Evolutionary conservation across 2,329 filamentous ascomycete species (phyloP).

Genomic region (Dothistroma pini): DNA sequence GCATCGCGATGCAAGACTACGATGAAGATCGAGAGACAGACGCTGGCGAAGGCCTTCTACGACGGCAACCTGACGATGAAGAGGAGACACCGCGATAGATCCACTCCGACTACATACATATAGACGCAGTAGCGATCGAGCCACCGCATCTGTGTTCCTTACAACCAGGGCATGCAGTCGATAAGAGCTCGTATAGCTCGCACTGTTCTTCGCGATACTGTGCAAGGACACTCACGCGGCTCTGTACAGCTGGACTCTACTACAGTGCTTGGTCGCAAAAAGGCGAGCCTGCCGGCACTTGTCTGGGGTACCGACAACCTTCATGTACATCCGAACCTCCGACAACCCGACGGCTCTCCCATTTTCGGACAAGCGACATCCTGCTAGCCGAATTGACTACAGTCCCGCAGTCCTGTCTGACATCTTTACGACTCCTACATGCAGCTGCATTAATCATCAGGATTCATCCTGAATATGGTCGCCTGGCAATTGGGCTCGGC

Average conservation of each 20-base stretch:
- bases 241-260: neutral
- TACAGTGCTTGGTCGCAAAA: neutral
- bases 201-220: neutral
- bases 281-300: neutral
- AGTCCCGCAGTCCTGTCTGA: neutral
- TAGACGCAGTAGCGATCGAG: neutral
- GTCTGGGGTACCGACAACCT: neutral
- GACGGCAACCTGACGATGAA: neutral
- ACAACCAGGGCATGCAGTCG: neutral
- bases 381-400: too few species aligned
- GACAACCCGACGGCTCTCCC: neutral
- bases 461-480: neutral
- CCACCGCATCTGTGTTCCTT: too few species aligned
- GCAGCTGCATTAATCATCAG: neutral
- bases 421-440: neutral
- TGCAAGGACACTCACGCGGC: neutral
- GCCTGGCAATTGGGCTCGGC: neutral
- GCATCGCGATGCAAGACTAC: conserved; percentile 20
- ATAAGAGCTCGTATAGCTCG: neutral
- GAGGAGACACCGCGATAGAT: neutral
- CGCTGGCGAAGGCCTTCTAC: conserved; percentile 10
- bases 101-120: neutral
- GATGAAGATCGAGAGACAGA: conserved; percentile 7
- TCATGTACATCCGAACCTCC: neutral
- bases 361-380: neutral